Conservation (phyloP, 1,284 basidiomycete genomes). For the Leccinum pallidistipes region DNA sequence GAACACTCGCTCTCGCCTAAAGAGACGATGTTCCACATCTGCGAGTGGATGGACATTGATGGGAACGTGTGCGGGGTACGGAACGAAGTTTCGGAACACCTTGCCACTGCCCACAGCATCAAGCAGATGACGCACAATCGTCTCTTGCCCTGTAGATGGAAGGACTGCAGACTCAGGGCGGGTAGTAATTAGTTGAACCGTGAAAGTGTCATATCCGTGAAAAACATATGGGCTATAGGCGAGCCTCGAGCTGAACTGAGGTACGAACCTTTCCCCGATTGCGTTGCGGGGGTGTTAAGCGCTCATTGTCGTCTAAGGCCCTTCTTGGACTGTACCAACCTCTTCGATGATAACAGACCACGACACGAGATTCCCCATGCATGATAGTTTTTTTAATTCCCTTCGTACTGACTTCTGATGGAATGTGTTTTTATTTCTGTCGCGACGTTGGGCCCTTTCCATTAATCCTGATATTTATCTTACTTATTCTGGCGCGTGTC, state of each 20-base stretch:
- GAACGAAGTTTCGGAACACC: conserved; percentile 9
- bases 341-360: background rate
- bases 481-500: background rate
- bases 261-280: background rate
- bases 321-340: background rate
- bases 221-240: conserved; percentile 20
- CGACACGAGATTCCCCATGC: background rate
- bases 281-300: too few species aligned
- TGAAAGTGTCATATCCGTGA: conserved; percentile 25
- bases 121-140: accelerated
- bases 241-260: background rate
- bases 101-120: conserved; percentile 13
- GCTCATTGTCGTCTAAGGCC: background rate
- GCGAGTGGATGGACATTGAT: conserved; percentile 13
- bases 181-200: conserved; percentile 14
- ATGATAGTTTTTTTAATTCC: background rate
- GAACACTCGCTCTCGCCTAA: background rate
- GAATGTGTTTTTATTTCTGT: background rate
- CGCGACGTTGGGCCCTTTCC: background rate
- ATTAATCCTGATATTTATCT: background rate
- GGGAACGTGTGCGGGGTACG: background rate
- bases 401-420: background rate
- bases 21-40: background rate
- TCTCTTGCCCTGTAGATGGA: conserved; percentile 17
- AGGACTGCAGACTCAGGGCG: conserved; percentile 6